Base-by-base conservation (phyloP, 768 basidiomycete genomes). In the Trametes maxima region DNA sequence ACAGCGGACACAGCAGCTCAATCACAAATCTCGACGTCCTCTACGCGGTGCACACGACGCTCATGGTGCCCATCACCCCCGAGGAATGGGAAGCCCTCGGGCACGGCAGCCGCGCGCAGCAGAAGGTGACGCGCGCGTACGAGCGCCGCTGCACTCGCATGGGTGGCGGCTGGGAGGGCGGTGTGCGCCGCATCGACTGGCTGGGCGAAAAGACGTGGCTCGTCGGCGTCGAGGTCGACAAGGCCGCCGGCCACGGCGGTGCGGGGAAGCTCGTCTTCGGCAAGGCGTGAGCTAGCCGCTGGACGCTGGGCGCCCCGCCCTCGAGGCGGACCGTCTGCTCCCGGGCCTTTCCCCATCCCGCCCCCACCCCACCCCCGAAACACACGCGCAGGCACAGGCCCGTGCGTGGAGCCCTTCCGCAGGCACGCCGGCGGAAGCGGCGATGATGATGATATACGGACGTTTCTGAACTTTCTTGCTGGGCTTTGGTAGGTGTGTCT, bases 151-250 rank as follows among this genome's bases (percentile, higher is more conserved):
- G 88, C 60, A 74, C 76, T 57, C 78, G 77, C 65, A 79, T 82
- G 70, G 86, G 85, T 25, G 86, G 83, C 1, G 86, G 85, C 13
- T 87, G 86, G 86, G 85, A 87, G 25, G 79, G 79, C 19, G 88
- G 88, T n/a, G 84, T 90, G 28, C 79, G 85, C 47, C 75, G 88
- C 51, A 71, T 89, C 14, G 88, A 89, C 73, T 88, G 84, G 80
- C 75, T 89, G 46, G 83, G 83, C 19, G 78, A 81, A 35, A 87
- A 85, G 68, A 86, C 83, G 35, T 74, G 77, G 47, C 69, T 89
- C 39, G 76, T 85, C 35, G 88, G 88, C 24, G 78, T 89, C 62
- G 85, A 87, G 67, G 78, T 86, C 60, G 79, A 81, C 67, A 84
- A 80, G 62, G 73, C 75, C 48, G 67, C 71, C 8, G 70, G 74